These are phyloP conservation scores for Lactarius pseudohatsudake DNA, from an alignment of 768 basidiomycete species.

Conservation along the genomic window DNA sequence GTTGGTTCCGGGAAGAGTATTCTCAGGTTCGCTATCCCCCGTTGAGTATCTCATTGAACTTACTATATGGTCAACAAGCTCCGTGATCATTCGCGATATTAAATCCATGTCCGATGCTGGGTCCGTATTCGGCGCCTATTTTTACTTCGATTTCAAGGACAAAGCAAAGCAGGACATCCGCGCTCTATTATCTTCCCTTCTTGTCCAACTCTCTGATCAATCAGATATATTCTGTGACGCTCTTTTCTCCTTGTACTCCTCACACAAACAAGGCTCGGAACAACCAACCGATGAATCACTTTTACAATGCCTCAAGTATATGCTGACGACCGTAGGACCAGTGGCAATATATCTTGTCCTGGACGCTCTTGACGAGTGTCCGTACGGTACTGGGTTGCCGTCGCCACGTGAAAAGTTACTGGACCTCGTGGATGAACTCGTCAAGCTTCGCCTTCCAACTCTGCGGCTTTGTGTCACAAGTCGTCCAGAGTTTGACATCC, in stretches of 20 bases:
- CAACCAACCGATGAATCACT: not conserved
- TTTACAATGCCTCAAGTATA: not conserved
- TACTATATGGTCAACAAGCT: not conserved
- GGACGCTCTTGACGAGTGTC: slow-evolving; percentile 9
- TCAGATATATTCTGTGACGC: not conserved
- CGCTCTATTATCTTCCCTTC: not conserved
- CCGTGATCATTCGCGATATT: not conserved
- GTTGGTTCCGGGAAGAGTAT: not conserved
- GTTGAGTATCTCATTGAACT: not conserved
- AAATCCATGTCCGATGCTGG: not conserved
- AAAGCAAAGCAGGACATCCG: not conserved
- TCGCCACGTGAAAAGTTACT: not conserved
- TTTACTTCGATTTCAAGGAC: not conserved
- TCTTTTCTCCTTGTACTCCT: not conserved
- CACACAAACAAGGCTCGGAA: not conserved
- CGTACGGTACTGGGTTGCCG: not conserved
- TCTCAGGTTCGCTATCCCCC: not conserved
- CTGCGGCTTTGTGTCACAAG: not conserved
- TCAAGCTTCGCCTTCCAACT: not conserved
- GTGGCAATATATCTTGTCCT: not conserved
- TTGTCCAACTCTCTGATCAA: not conserved
- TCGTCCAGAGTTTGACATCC: not conserved
- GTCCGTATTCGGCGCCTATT: not conserved
- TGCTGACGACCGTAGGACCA: not conserved
- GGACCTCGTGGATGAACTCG: not conserved